Evolutionary conservation across 1,139 yeast genomes (phyloP).

Genomic region (Maudiozyma humilis): DNA sequence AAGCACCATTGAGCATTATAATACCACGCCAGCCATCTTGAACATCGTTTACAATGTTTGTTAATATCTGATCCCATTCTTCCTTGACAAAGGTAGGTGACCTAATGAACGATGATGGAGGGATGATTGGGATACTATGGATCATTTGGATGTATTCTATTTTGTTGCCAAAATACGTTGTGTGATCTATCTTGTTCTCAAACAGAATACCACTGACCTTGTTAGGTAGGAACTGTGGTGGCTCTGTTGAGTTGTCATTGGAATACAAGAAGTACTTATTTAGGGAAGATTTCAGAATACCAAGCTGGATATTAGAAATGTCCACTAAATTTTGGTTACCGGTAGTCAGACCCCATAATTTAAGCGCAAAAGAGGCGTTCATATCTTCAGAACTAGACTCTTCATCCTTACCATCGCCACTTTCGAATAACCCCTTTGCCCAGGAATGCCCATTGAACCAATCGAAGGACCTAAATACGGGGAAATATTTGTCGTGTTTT

Average conservation of each 20-base stretch:
- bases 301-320: conserved; percentile 55
- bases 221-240: conserved; percentile 47
- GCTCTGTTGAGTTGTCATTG: conserved; percentile 43
- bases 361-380: conserved; percentile 63
- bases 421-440: conserved; percentile 68
- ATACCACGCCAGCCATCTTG: conserved; percentile 87
- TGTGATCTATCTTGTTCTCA: conserved; percentile 86
- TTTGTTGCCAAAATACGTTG: conserved; percentile 77
- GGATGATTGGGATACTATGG: conserved; percentile 87
- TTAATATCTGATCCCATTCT: conserved; percentile 63
- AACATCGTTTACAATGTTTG: conserved; percentile 43
- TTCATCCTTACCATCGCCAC: conserved; percentile 74
- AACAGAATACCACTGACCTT: conserved; percentile 70
- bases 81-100: conserved; percentile 58
- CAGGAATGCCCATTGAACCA: conserved; percentile 77
- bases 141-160: conserved; percentile 87
- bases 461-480: conserved; percentile 69
- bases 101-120: conserved; percentile 72
- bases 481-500: conserved; percentile 49
- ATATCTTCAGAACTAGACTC: conserved; percentile 74
- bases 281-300: conserved; percentile 50
- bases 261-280: conserved; percentile 53
- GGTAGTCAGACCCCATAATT: conserved; percentile 57
- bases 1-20: conserved; percentile 67
- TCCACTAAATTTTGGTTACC: conserved; percentile 45